Conservation (phyloP, 2,329 filamentous ascomycete genomes). For the Chlorencoelia australis region DNA sequence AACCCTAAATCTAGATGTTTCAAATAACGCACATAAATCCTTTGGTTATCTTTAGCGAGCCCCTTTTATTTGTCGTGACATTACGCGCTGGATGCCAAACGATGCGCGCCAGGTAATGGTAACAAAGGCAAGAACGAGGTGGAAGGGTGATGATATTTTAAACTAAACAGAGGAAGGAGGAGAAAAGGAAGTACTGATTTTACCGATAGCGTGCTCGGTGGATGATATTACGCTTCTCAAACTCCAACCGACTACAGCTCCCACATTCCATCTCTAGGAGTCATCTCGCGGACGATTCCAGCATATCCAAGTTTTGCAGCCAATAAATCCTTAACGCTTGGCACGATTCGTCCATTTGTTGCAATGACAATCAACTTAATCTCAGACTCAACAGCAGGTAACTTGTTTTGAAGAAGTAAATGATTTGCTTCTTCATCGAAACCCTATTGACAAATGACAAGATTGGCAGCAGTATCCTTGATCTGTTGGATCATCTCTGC, state of each 20-base stretch:
- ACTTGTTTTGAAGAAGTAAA: constrained; percentile 85
- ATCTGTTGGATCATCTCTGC: constrained; percentile 98
- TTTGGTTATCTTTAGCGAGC: too few relatives aligned
- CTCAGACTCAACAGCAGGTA: constrained; percentile 91
- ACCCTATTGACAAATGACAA: constrained; percentile 98
- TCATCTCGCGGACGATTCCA: constrained; percentile 87
- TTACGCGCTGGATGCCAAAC: too few relatives aligned
- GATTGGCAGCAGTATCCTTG: constrained; percentile 92
- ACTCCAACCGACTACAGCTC: constrained; percentile 99
- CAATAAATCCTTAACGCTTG: constrained; percentile 89
- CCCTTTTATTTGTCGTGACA: too few relatives aligned
- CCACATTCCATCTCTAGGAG: constrained; percentile 92
- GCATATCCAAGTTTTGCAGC: constrained; percentile 84
- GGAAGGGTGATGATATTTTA: too few relatives aligned
- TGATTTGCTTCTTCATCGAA: constrained; percentile 99
- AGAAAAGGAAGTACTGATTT: too few relatives aligned
- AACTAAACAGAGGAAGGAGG: too few relatives aligned
- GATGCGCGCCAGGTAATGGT: too few relatives aligned
- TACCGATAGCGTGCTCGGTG: too few relatives aligned
- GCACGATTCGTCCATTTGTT: constrained; percentile 95
- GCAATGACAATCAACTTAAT: constrained; percentile 98
- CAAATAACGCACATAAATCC: too few relatives aligned
- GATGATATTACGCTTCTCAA: constrained; percentile 97
- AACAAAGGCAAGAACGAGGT: too few relatives aligned
- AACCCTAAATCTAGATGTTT: too few relatives aligned